Conservation (phyloP, 768 basidiomycete genomes). For the Royoungia palumana region DNA sequence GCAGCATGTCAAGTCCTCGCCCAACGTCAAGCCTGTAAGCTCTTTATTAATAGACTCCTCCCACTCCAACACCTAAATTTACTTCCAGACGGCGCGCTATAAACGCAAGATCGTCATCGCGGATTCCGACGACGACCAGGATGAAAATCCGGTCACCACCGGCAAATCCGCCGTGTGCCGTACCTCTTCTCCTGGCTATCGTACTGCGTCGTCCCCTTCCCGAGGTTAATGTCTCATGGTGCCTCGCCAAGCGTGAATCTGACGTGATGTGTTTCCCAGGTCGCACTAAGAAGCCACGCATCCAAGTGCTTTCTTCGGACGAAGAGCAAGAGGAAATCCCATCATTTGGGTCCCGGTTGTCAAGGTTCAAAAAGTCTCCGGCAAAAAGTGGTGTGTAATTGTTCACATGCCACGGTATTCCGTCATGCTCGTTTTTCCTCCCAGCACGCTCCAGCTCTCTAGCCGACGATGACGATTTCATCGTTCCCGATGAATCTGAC, state of each 20-base stretch:
- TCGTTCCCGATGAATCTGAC: constrained; percentile 65
- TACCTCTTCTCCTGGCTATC: constrained; percentile 28
- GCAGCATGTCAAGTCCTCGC: constrained; percentile 40
- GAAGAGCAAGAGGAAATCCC: constrained; percentile 40
- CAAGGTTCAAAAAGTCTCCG: constrained; percentile 64
- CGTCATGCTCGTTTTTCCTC: constrained; percentile 6
- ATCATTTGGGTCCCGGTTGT: constrained; percentile 58
- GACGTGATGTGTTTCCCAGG: constrained; percentile 29
- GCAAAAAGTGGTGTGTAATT: constrained; percentile 45
- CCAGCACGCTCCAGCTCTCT: constrained; percentile 38
- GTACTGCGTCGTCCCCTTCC: constrained; percentile 26
- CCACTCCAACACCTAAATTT: background rate
- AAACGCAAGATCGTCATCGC: constrained; percentile 70
- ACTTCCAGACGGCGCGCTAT: constrained; percentile 28
- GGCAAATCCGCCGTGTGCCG: constrained; percentile 17
- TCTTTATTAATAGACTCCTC: background rate
- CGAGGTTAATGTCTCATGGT: constrained; percentile 16
- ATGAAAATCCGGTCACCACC: constrained; percentile 1
- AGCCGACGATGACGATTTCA: constrained; percentile 71
- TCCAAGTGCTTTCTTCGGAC: constrained; percentile 49
- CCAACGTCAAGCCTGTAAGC: constrained; percentile 34
- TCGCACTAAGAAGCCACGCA: constrained; percentile 58
- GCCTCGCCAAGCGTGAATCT: constrained; percentile 1
- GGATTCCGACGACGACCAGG: constrained; percentile 69
- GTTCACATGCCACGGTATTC: background rate